Percentiles rank a stretch among this genome's conserved stretches.
phyloP scores from a whole-genome alignment of 139 green algal genomes.

The Chlamydomonas incerta region DNA sequence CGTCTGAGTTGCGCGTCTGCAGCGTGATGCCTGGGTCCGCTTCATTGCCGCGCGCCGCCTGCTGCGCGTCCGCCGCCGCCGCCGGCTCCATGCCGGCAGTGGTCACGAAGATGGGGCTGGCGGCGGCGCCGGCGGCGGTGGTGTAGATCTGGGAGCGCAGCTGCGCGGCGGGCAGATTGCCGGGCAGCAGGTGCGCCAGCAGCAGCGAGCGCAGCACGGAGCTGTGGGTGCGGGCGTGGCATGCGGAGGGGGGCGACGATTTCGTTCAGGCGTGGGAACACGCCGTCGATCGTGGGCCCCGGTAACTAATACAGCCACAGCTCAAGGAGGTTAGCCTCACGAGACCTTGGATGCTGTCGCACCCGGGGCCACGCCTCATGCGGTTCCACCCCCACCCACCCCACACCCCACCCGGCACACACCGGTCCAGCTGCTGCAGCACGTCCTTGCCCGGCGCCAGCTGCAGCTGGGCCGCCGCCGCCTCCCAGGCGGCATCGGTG shows the following conservation, averaged over 20 bases:
- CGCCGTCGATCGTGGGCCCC: not conserved
- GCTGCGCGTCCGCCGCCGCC: not conserved
- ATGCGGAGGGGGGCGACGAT: no score
- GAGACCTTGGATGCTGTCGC: no score
- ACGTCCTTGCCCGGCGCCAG: not conserved
- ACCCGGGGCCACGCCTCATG: no score
- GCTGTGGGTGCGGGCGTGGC: not conserved
- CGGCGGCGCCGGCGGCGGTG: not conserved
- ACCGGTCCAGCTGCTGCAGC: not conserved
- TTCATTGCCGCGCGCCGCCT: not conserved
- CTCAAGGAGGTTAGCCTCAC: no score
- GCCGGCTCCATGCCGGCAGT: no score
- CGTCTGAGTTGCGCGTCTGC: conserved; percentile 31
- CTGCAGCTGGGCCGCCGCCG: not conserved
- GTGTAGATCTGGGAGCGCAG: conserved; percentile 11
- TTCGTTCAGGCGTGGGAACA: no score
- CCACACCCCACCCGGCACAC: not conserved
- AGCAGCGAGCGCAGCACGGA: not conserved
- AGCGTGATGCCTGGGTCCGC: not conserved
- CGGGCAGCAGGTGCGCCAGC: not conserved
- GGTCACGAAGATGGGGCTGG: not conserved
- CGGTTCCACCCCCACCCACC: not conserved
- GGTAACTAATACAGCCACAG: not conserved
- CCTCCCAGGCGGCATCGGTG: conserved; percentile 12
- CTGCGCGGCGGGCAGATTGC: not conserved